phyloP scores from a whole-genome alignment of 805 yeast species.

The Wickerhamiella cacticola region DNA sequence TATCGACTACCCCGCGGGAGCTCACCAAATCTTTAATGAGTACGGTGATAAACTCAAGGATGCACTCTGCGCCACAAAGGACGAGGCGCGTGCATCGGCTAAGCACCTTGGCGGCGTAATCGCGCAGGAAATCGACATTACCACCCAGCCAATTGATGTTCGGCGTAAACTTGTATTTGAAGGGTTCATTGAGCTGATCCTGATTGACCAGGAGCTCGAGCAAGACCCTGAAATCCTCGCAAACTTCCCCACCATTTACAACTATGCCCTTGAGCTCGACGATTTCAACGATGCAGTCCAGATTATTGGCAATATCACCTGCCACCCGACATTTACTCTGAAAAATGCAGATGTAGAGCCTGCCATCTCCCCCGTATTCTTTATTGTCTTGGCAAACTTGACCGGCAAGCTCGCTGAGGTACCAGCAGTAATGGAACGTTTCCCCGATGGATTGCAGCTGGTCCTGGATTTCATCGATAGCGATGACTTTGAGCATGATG shows the following conservation, averaged over 20 bases:
- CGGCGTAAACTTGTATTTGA: background rate
- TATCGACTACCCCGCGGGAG: background rate
- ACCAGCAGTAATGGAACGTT: background rate
- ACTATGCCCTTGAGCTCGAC: constrained; percentile 1
- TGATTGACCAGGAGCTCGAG: constrained; percentile 11
- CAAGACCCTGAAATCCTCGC: background rate
- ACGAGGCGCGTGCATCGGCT: constrained; percentile 8
- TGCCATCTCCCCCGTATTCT: constrained; percentile 3
- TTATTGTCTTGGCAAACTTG: constrained; percentile 10
- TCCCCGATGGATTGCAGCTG: constrained; percentile 2
- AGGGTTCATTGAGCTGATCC: constrained; percentile 7
- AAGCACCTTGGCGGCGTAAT: constrained; percentile 8
- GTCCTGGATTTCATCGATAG: constrained; percentile 1
- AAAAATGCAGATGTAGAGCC: constrained; percentile 1
- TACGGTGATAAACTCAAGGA: background rate
- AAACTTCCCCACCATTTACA: constrained; percentile 9
- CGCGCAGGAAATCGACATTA: constrained; percentile 7
- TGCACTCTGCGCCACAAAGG: constrained; percentile 6
- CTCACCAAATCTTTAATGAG: background rate
- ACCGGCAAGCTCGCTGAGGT: constrained; percentile 4
- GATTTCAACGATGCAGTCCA: constrained; percentile 5
- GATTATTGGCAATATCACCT: constrained; percentile 12
- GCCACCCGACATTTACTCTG: constrained; percentile 9
- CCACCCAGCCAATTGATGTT: background rate
- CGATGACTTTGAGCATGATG: constrained; percentile 9